phyloP scores from a whole-genome alignment of 805 yeast species.

The Clavispora asparagi region DNA sequence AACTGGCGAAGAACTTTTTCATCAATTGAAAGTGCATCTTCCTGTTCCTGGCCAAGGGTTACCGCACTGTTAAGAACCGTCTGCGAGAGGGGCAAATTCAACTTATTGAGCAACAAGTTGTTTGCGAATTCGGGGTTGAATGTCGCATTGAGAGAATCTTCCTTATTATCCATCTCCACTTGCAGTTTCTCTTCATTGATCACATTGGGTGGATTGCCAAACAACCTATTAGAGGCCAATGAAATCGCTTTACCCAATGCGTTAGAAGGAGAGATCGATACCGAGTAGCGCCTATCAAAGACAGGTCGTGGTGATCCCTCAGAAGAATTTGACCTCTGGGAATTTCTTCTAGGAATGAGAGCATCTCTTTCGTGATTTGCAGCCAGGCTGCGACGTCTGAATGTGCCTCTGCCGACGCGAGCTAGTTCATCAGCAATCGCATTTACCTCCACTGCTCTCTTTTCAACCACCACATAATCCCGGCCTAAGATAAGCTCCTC shows the following conservation, averaged over 20 bases:
- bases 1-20: slow-evolving; percentile 41
- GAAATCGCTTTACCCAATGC: slow-evolving; percentile 86
- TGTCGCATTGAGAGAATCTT: slow-evolving; percentile 10
- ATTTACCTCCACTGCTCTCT: slow-evolving; percentile 90
- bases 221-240: slow-evolving; percentile 80
- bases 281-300: slow-evolving; percentile 59
- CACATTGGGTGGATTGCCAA: slow-evolving; percentile 42
- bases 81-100: slow-evolving; percentile 26
- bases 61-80: slow-evolving; percentile 15
- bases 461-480: slow-evolving; percentile 93
- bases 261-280: slow-evolving; percentile 74
- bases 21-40: slow-evolving; percentile 18
- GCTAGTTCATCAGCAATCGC: slow-evolving; percentile 92
- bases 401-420: slow-evolving; percentile 48
- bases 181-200: neutral
- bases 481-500: slow-evolving; percentile 59
- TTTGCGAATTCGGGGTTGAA: slow-evolving; percentile 31
- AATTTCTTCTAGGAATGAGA: slow-evolving; percentile 22
- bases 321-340: slow-evolving; percentile 44
- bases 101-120: slow-evolving; percentile 29
- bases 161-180: neutral
- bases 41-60: slow-evolving; percentile 4
- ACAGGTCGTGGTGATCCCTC: slow-evolving; percentile 57
- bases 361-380: slow-evolving; percentile 17
- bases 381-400: slow-evolving; percentile 36